phyloP scores from a whole-genome alignment of 352 stramenopile species.

The Phytophthora agathidicida region DNA sequence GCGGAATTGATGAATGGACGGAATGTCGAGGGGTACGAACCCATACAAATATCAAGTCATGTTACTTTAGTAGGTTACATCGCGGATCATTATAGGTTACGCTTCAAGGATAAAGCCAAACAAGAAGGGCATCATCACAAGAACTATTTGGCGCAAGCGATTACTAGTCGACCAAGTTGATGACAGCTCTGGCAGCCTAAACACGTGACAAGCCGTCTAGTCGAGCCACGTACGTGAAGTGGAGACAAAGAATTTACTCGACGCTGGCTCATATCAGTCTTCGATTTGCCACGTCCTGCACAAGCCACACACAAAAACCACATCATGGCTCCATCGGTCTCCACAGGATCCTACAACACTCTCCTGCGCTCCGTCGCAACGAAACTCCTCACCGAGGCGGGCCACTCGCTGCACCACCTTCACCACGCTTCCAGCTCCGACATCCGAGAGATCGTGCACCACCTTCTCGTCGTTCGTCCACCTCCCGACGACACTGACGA shows the following conservation, averaged over 20 bases:
- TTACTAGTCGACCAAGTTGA: too few relatives aligned
- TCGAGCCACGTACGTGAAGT: neutral
- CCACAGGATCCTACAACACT: constrained; percentile 35
- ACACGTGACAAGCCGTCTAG: neutral
- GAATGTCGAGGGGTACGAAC: too few relatives aligned
- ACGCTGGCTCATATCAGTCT: too few relatives aligned
- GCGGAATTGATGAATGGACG: constrained; percentile 21
- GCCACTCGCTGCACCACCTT: constrained; percentile 47
- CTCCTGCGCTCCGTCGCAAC: constrained; percentile 35
- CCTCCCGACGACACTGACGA: constrained; percentile 35
- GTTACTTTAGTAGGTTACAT: too few relatives aligned
- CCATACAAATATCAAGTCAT: too few relatives aligned
- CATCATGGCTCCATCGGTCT: constrained; percentile 19
- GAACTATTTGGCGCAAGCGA: too few relatives aligned
- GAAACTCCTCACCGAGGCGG: constrained; percentile 42
- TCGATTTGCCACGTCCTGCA: constrained; percentile 18
- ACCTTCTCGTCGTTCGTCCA: constrained; percentile 51
- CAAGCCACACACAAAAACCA: constrained; percentile 4
- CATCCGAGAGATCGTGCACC: constrained; percentile 58
- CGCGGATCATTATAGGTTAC: too few relatives aligned
- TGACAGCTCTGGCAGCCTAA: neutral
- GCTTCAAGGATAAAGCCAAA: too few relatives aligned
- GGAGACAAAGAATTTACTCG: too few relatives aligned
- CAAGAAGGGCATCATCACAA: too few relatives aligned
- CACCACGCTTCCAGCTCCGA: constrained; percentile 41